A percentile compares a stretch with the other conserved stretches of the same genome.
These are phyloP conservation scores for Keqinozyma sinolaborantium DNA, from an alignment of 1,139 yeast species.

Conservation along the genomic window DNA sequence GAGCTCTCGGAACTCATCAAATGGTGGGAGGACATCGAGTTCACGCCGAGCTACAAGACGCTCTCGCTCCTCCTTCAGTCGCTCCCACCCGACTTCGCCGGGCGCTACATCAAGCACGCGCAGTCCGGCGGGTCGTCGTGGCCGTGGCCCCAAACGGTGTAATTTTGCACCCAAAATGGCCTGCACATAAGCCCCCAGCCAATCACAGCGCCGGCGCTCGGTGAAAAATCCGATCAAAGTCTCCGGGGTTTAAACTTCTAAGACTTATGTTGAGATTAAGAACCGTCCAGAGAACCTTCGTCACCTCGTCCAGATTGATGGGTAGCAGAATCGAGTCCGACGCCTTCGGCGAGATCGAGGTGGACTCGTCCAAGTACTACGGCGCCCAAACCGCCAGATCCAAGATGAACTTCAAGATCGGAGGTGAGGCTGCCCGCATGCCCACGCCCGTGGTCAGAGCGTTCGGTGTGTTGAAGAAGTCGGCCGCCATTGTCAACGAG, in stretches of 20 bases:
- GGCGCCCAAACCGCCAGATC: slow-evolving; percentile 99
- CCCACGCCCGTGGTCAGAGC: slow-evolving; percentile 90
- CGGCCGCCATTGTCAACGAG: slow-evolving; percentile 90
- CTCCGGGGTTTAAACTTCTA: slow-evolving; percentile 11
- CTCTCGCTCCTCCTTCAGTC: slow-evolving; percentile 34
- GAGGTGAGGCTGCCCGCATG: slow-evolving; percentile 86
- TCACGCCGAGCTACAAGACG: slow-evolving; percentile 39
- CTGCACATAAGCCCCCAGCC: slow-evolving; percentile 7
- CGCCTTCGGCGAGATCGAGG: slow-evolving; percentile 95
- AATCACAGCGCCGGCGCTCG: slow-evolving; percentile 11
- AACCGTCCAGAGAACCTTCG: slow-evolving; percentile 22
- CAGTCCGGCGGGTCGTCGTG: slow-evolving; percentile 7
- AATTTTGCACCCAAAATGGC: slow-evolving; percentile 5
- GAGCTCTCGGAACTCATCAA: slow-evolving; percentile 51
- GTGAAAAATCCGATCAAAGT: slow-evolving; percentile 7
- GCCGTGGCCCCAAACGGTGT: slow-evolving; percentile 8
- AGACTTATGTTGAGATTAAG: slow-evolving; percentile 9
- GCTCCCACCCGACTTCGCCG: slow-evolving; percentile 36
- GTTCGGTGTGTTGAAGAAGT: slow-evolving; percentile 90
- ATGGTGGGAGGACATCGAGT: slow-evolving; percentile 57
- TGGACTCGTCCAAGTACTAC: slow-evolving; percentile 83
- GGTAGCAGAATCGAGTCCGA: slow-evolving; percentile 77
- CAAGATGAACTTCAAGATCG: slow-evolving; percentile 89
- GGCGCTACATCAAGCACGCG: slow-evolving; percentile 39
- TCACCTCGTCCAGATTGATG: slow-evolving; percentile 21